Conservation (phyloP, 306 rosid species). For the Medicago arabica region DNA sequence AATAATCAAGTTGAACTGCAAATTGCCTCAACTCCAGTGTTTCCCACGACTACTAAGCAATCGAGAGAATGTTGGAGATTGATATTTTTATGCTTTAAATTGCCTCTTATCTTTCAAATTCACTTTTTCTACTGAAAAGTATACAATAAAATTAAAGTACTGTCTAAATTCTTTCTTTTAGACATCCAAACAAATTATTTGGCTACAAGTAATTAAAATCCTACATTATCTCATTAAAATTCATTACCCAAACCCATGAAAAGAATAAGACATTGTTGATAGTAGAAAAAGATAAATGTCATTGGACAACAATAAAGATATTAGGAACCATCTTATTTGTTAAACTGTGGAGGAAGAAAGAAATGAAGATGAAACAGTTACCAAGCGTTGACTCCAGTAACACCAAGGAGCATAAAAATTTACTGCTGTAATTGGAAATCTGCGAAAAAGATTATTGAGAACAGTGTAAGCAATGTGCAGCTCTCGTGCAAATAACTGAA, state of each 20-base stretch:
- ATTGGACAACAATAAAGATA: slow-evolving; percentile 26
- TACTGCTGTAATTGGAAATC: slow-evolving; percentile 75
- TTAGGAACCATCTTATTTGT: slow-evolving; percentile 29
- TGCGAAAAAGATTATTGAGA: slow-evolving; percentile 49
- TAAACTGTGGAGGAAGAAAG: slow-evolving; percentile 3
- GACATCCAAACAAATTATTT: background rate
- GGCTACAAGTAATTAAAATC: background rate
- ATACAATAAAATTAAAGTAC: background rate
- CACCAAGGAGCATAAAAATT: slow-evolving; percentile 99
- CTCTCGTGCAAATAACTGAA: slow-evolving; percentile 28
- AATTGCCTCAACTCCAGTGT: background rate
- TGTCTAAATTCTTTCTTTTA: background rate
- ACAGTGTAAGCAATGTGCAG: slow-evolving; percentile 37
- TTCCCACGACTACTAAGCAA: background rate
- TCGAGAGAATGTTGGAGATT: too few species aligned
- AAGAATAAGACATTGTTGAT: slow-evolving; percentile 30
- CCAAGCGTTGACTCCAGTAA: slow-evolving; percentile 98
- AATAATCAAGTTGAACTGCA: background rate
- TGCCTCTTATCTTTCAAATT: background rate
- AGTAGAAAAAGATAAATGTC: slow-evolving; percentile 24
- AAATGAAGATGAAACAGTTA: slow-evolving; percentile 50
- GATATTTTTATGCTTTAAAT: too few species aligned
- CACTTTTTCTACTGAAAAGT: background rate
- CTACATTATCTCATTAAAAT: background rate
- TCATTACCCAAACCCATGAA: background rate